Evolutionary conservation across 163 green algal genomes (phyloP).

Genomic region (Volvox carteri): DNA sequence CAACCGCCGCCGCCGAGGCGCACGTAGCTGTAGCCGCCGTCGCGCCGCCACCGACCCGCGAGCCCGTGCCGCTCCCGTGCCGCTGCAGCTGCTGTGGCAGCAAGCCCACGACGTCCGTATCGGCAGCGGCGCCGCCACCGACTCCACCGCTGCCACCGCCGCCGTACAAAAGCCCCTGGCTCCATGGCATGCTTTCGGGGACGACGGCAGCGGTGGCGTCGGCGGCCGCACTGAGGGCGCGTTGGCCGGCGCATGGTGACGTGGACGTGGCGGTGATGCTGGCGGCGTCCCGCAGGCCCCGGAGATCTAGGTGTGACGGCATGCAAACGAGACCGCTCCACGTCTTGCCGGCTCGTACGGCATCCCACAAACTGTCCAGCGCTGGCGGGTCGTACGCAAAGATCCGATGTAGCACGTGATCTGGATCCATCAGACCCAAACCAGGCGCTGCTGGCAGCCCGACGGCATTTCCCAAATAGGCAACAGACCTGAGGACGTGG

Average conservation of each 20-base stretch:
- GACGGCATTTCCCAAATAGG: slow-evolving; percentile 22
- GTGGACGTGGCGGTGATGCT: not conserved
- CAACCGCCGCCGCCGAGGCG: not conserved
- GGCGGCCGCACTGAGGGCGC: not conserved
- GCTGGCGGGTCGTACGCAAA: slow-evolving; percentile 23
- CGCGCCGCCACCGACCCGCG: not conserved
- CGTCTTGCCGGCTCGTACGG: slow-evolving; percentile 11
- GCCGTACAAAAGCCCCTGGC: too few species aligned
- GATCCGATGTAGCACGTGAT: slow-evolving; percentile 23
- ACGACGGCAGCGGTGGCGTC: not conserved
- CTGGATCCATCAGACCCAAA: not conserved
- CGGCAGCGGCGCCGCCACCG: not conserved
- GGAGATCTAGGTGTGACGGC: slow-evolving; percentile 18
- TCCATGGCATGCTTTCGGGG: too few species aligned
- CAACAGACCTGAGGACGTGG: slow-evolving; percentile 10
- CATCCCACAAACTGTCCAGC: slow-evolving; percentile 45
- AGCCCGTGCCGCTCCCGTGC: not conserved
- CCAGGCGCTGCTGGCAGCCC: not conserved
- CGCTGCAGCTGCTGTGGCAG: slow-evolving; percentile 12
- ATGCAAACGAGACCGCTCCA: slow-evolving; percentile 51
- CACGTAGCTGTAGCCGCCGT: not conserved
- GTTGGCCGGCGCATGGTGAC: not conserved
- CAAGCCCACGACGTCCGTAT: not conserved
- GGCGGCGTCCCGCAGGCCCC: not conserved
- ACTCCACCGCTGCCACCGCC: too few species aligned